Conservation (phyloP, 768 basidiomycete genomes). For the Russula lepida region DNA sequence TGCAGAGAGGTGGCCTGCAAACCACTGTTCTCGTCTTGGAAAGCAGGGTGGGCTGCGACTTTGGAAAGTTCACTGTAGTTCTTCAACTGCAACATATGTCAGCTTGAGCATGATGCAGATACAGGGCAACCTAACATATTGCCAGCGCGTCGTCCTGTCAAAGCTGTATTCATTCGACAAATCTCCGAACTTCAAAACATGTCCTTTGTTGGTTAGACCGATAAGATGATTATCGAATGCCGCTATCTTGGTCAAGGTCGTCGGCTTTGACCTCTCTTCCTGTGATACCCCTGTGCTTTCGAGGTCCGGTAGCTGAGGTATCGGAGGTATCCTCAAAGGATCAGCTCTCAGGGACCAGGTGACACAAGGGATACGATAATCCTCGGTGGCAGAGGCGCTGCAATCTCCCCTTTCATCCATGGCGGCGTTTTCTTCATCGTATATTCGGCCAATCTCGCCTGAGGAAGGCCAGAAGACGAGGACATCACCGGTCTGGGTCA, state of each 20-base stretch:
- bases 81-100: slow-evolving; percentile 44
- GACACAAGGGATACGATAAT: slow-evolving; percentile 47
- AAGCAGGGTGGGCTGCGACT: slow-evolving; percentile 39
- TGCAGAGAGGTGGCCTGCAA: slow-evolving; percentile 36
- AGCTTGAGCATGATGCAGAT: neutral
- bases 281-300: slow-evolving; percentile 24
- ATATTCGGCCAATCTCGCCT: slow-evolving; percentile 33
- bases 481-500: slow-evolving; percentile 64
- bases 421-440: slow-evolving; percentile 34
- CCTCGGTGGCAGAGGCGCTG: slow-evolving; percentile 28
- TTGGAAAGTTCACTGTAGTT: slow-evolving; percentile 57
- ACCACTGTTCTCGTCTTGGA: slow-evolving; percentile 29
- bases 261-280: slow-evolving; percentile 25
- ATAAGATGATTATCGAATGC: slow-evolving; percentile 64
- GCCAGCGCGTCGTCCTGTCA: slow-evolving; percentile 41
- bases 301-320: slow-evolving; percentile 54
- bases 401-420: slow-evolving; percentile 40
- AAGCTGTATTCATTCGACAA: slow-evolving; percentile 36
- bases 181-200: slow-evolving; percentile 57
- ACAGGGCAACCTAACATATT: slow-evolving; percentile 49
- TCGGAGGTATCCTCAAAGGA: slow-evolving; percentile 48
- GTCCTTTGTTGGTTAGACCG: slow-evolving; percentile 72
- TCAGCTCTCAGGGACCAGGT: slow-evolving; percentile 48
- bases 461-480: slow-evolving; percentile 67
- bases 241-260: slow-evolving; percentile 70